A percentile compares a stretch with the other conserved stretches of the same genome.
These are phyloP conservation scores for Micromonas pusilla DNA, from an alignment of 139 green algal species.

Conservation along the genomic window DNA sequence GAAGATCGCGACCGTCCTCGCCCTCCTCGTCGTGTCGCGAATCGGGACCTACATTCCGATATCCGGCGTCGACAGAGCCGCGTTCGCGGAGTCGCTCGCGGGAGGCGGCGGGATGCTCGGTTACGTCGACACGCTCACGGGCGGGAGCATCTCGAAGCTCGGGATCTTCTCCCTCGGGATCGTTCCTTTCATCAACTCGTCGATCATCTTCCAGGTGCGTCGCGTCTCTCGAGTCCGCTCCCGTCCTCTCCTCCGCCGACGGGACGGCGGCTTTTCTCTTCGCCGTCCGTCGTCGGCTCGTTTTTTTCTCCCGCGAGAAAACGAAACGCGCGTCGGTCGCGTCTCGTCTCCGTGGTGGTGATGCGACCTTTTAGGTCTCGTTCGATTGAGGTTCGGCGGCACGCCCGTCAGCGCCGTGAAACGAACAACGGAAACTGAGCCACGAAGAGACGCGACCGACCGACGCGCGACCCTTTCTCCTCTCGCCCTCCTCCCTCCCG, in stretches of 20 bases:
- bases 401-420: not conserved
- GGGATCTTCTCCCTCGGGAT: conserved; percentile 98
- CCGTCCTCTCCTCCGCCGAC: too few relatives aligned
- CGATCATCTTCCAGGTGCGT: conserved; percentile 69
- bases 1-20: conserved; percentile 41
- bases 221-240: not conserved
- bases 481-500: too few relatives aligned
- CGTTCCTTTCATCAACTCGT: conserved; percentile 98
- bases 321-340: too few relatives aligned
- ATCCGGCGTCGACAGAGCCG: conserved; percentile 41
- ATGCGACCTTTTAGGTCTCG: not conserved
- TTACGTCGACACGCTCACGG: conserved; percentile 88
- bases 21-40: conserved; percentile 73
- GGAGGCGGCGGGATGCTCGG: conserved; percentile 67
- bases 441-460: too few relatives aligned
- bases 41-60: conserved; percentile 91
- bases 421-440: not conserved
- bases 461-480: too few relatives aligned
- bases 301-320: too few relatives aligned
- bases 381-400: not conserved
- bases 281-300: too few relatives aligned
- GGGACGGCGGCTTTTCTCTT: too few relatives aligned
- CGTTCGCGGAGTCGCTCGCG: conserved; percentile 27
- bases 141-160: conserved; percentile 49
- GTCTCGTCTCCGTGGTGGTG: not conserved